Evolutionary conservation across 176 grass and related monocot species (phyloP).

Genomic region (Saccharum spontaneum): DNA sequence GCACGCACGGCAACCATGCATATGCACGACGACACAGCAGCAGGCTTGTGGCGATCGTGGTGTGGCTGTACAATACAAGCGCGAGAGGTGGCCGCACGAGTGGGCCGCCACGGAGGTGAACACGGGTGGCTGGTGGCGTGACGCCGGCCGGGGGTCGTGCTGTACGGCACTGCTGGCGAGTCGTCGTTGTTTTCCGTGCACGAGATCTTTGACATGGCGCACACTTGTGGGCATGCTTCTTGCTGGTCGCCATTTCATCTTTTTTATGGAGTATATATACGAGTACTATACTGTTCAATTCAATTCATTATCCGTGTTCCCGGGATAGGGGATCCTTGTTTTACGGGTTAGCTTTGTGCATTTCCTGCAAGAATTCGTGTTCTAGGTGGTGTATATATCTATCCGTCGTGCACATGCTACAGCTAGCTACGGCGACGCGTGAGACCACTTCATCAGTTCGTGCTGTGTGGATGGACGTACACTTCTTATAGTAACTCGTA

Average conservation of each 20-base stretch:
- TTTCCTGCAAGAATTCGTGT: background rate
- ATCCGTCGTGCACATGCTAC: background rate
- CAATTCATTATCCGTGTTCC: background rate
- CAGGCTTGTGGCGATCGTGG: background rate
- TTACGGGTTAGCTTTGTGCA: background rate
- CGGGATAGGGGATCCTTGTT: slow-evolving; percentile 31
- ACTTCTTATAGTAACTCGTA: background rate
- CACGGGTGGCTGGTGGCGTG: background rate
- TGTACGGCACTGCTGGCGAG: background rate
- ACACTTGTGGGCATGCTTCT: background rate
- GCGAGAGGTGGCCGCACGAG: background rate
- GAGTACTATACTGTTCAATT: too few species aligned
- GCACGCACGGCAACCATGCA: background rate
- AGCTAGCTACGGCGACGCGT: too few species aligned
- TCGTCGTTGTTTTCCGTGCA: slow-evolving; percentile 9
- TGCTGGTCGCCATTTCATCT: background rate
- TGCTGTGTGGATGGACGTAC: background rate
- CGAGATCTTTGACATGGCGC: background rate
- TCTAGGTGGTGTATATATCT: background rate
- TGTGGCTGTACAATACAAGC: background rate
- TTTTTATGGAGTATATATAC: background rate
- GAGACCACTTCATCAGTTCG: background rate
- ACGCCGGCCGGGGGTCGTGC: background rate
- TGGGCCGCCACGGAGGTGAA: background rate
- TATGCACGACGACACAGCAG: background rate